Base-by-base conservation (phyloP, 2,329 filamentous ascomycete species). In the Cordyceps pruinosa region DNA sequence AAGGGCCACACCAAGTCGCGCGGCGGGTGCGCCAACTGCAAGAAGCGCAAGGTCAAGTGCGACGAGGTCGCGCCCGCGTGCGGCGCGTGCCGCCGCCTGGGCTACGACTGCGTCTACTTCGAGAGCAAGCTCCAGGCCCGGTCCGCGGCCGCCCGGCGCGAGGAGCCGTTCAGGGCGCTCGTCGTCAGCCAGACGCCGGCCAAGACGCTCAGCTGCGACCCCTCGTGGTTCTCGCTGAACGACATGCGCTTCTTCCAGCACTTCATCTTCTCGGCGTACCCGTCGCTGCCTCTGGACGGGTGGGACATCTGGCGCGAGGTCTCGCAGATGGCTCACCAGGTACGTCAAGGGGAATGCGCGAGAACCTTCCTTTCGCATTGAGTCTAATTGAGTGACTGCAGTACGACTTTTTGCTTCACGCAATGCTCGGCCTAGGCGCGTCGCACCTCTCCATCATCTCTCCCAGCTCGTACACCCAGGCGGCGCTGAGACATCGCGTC, bases 201-300 rank as follows among this genome's bases (percentile, higher is more conserved):
- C n/a, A 44, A 57, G 13, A 57, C 58, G 37, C 59, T 65, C 10
- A 59, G 62, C 35, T 59, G 64, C 17, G 61, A 64, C 2, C 62
- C 65, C 1, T 51, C 55, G 3, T 62, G 63, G 25, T 79, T 77
- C 59, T 70, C 69, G 34, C 62, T 70, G 17, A 66, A 75, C 34
- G 77, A 81, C 57, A 70, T 81, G 65, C 71, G 75, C 21, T 78
- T 79, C 65, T 81, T 81, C 61, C 76, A 79, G 52, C 78, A 81
- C 61, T 82, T 80, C 61, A 61, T 81, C 9, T 66, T 76, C 5
- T 66, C 72, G 8, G 77, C 77, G 2, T 74, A 74, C 53, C 73
- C 73, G 7, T 65, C 73, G 2, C 52, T 75, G 0, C 73, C 73
- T 2, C 64, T 75, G 12, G 66, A 66, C 41, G 71, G 72, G 0